Evolutionary conservation across 208 protist genomes (phyloP), one percentile per base, ranked within the genome.

Genomic region (Acanthamoeba quina): DNA sequence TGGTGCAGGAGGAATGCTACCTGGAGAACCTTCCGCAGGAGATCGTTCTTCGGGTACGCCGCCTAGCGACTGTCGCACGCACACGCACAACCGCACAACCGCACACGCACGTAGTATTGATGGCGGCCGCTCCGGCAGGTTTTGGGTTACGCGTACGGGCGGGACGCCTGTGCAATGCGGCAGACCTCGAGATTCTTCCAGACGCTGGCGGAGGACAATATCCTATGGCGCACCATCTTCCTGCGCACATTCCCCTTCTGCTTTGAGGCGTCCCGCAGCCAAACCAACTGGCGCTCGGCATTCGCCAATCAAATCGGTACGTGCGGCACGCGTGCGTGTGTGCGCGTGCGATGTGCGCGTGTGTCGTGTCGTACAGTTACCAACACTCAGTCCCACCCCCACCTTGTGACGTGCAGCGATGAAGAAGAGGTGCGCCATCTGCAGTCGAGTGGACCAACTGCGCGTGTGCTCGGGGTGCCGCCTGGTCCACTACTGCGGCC

Each of bases 221-320:
- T 49, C 6, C 37, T 80, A 6, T 80, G 70, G 70, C 70, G 70
- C 70, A 80, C 29, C 10, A 26, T 80, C 37, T 80, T 37, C 70
- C 41, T 80, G n/a, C 70, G 70, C 19, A 80, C 70, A 9, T 80
- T 80, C 24, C 70, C 70, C 31, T 80, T 80, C 70, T 80, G 37
- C 15, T 80, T 80, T 5, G 70, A 80, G 70, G 34, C 41, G 9
- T 4, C 70, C 19, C 31, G 34, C 41, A 49, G 7, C 5, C 70
- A 34, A 13, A 80, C n/a, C 37, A 80, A 80, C 41, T 80, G 70
- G 70, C 70, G 70, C 70, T 24, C 70, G 26, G 17, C 41, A 7
- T 80, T 80, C 41, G 70, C 70, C 29, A 49, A 24, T n/a, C 70
- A 80, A 31, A 37, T 80, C 6, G 70, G 68, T 64, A 64, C 5